A percentile compares a stretch with the other conserved stretches of the same genome.
Evolutionary conservation across 768 basidiomycete species (phyloP).

Genomic region (Psilocybe sp.): DNA sequence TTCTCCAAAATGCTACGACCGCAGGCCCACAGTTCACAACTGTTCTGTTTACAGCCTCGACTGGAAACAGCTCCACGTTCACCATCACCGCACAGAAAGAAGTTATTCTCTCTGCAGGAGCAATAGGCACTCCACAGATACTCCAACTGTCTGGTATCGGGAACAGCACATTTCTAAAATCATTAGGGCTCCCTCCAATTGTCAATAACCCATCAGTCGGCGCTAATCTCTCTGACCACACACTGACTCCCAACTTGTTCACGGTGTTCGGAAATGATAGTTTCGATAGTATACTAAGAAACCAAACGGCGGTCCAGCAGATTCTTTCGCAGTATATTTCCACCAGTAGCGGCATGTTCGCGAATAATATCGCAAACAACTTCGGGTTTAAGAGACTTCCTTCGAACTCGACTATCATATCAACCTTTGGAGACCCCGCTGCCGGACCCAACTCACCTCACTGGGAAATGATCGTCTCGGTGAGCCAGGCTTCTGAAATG

Average conservation of each 20-base stretch:
- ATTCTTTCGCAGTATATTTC: constrained; percentile 22
- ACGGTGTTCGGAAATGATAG: constrained; percentile 5
- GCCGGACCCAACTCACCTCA: constrained; percentile 17
- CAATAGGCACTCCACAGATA: constrained; percentile 19
- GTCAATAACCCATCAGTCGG: constrained; percentile 20
- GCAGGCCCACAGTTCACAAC: not conserved
- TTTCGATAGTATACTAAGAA: constrained; percentile 4
- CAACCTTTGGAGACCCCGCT: constrained; percentile 17
- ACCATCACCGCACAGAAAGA: constrained; percentile 15
- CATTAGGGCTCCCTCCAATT: constrained; percentile 8
- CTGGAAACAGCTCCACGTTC: constrained; percentile 1
- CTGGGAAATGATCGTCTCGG: constrained; percentile 28
- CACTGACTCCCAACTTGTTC: constrained; percentile 15
- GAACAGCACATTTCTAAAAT: constrained; percentile 7
- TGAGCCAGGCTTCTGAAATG: constrained; percentile 17
- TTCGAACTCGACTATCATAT: constrained; percentile 26
- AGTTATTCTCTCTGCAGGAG: constrained; percentile 20
- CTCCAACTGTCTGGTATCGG: constrained; percentile 22
- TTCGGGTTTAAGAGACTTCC: constrained; percentile 18
- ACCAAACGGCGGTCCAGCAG: constrained; percentile 6
- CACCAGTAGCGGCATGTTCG: constrained; percentile 30
- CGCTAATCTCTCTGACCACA: constrained; percentile 19
- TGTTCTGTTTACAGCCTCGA: too few species aligned
- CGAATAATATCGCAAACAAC: constrained; percentile 33
- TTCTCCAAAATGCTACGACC: too few species aligned